Percentiles rank a stretch among this genome's conserved stretches.
These are phyloP conservation scores for Mycena haematopus DNA, from an alignment of 768 basidiomycete species.

Conservation along the genomic window DNA sequence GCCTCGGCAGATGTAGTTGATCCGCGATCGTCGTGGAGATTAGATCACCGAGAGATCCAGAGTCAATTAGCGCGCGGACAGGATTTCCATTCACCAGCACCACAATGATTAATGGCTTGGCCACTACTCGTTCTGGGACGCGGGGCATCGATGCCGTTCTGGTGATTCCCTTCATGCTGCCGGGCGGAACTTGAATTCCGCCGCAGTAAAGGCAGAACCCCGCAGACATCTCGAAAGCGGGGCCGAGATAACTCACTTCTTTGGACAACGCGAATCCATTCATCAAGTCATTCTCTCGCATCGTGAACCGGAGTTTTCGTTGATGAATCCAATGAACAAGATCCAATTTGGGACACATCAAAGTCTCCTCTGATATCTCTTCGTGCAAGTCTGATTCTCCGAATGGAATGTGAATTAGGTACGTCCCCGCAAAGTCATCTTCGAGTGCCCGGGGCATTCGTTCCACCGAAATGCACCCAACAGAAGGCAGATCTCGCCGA, in stretches of 20 bases:
- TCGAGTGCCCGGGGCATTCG: neutral
- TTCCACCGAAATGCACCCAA: neutral
- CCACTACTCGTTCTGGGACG: no score
- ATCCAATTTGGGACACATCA: neutral
- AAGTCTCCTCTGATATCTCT: neutral
- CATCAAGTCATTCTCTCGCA: neutral
- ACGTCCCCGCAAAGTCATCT: no score
- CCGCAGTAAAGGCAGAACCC: no score
- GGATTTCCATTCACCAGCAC: no score
- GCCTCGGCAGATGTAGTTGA: conserved; percentile 15
- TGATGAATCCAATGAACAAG: neutral
- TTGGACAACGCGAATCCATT: neutral
- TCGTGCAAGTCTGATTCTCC: no score
- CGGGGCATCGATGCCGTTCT: neutral
- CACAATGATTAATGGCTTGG: no score
- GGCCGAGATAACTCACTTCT: neutral
- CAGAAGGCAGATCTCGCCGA: neutral
- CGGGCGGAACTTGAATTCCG: neutral
- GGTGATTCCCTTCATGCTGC: neutral
- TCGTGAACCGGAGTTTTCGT: neutral
- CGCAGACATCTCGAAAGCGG: neutral
- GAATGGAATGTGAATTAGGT: no score
- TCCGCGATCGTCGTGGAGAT: no score
- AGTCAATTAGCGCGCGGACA: no score
- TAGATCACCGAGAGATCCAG: no score